Base-by-base conservation (phyloP, 2,329 filamentous ascomycete species). In the Herpotrichia juniperi region DNA sequence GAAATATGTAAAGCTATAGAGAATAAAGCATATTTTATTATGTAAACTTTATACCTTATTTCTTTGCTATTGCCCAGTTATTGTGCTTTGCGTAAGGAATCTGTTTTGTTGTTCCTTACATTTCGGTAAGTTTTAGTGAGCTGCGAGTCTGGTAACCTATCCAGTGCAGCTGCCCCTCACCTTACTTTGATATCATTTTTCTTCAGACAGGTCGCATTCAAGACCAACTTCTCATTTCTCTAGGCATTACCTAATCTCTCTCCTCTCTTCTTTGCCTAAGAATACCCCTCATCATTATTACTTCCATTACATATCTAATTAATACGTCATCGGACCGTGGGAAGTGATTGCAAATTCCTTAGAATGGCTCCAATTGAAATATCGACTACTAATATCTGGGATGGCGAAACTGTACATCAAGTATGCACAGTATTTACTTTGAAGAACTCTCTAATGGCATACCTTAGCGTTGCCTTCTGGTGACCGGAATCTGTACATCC, bases 371-470 rank as follows among this genome's bases (percentile, higher is more conserved):
- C 34, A 8, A 34, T 42, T 26, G 16, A 42, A 10, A 21, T 48
- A 3, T 48, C 22, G 28, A 8, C 35, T 3, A 48, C 58, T 5
- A 71, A 70, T 34, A 19, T 72, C 26, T 45, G 58, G 19, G 55
- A 69, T 46, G 64, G 64, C 12, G 67, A 69, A 46, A 64, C 59
- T 0, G 61, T 72, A 6, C 63, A 72, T 42, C 63, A 65, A 46
- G 60, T 64, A 50, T 10, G 37, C 26, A 9, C 39, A 14, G 19
- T 2, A 16, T 11, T n/a, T 3, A 19, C 7, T 25, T 12, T 6
- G 11, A 7, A 4, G 39, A 8, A 25, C 7, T 25, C 21, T 3
- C 12, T 1, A 12, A 17, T 4, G 7, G 3, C 4, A 6, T 12
- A 16, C 16, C 14, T 1, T 21, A 62, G 62, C 63, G 66, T 32